phyloP scores from a whole-genome alignment of 2,329 filamentous ascomycete species.

The Sporothrix pseudoabietina region DNA sequence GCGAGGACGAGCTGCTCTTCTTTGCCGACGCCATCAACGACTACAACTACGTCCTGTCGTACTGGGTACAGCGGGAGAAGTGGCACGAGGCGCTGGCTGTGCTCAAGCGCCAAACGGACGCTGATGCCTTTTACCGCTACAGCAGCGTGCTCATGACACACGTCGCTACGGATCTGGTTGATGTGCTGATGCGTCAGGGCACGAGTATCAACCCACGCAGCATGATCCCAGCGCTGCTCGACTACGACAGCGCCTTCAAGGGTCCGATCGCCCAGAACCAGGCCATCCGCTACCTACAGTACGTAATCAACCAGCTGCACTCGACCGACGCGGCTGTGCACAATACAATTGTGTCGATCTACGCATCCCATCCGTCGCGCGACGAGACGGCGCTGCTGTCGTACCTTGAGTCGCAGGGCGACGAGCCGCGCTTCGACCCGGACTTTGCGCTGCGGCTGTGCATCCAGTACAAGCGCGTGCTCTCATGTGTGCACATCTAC shows the following conservation, averaged over 20 bases:
- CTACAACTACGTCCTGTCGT: conserved; percentile 91
- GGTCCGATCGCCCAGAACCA: conserved; percentile 77
- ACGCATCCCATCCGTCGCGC: conserved; percentile 79
- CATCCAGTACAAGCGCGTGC: conserved; percentile 89
- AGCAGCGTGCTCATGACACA: conserved; percentile 96
- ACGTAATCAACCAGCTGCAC: conserved; percentile 83
- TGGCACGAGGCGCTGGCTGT: conserved; percentile 87
- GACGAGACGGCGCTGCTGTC: conserved; percentile 84
- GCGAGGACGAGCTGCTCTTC: conserved; percentile 88
- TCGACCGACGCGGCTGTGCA: conserved; percentile 85
- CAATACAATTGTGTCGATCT: conserved; percentile 95
- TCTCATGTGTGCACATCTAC: conserved; percentile 96
- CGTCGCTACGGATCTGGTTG: conserved; percentile 80
- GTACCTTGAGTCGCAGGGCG: conserved; percentile 88
- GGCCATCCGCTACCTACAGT: conserved; percentile 89
- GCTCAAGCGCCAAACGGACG: conserved; percentile 87
- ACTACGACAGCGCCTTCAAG: conserved; percentile 80
- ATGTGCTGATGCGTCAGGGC: conserved; percentile 89
- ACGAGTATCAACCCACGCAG: conserved; percentile 79
- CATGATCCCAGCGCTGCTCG: conserved; percentile 88
- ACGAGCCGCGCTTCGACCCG: conserved; percentile 84
- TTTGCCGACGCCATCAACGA: conserved; percentile 89
- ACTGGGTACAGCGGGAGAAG: conserved; percentile 94
- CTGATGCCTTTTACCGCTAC: conserved; percentile 94
- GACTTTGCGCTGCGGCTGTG: conserved; percentile 95